Evolutionary conservation across 2,329 filamentous ascomycete species (phyloP).

Genomic region (Alternaria burnsii): DNA sequence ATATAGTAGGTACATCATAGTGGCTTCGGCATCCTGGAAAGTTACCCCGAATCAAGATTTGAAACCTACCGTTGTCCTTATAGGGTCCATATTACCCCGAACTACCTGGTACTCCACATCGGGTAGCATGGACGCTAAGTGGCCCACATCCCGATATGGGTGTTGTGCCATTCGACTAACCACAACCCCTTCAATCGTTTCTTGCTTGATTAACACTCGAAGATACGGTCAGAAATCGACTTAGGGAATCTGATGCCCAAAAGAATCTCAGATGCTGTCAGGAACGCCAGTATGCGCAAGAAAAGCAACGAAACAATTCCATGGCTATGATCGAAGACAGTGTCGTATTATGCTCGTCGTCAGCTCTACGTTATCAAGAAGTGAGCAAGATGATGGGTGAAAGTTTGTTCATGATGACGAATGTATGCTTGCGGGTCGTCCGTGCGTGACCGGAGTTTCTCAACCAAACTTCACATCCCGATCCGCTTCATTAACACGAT

Average conservation of each 20-base stretch:
- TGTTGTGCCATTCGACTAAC: not conserved
- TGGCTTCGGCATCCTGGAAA: not conserved
- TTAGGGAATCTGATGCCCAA: too few relatives aligned
- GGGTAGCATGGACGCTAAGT: not conserved
- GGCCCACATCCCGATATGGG: not conserved
- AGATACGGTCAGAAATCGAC: too few relatives aligned
- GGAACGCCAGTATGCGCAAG: too few relatives aligned
- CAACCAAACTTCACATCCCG: not conserved
- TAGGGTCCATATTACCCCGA: not conserved
- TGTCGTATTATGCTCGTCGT: too few relatives aligned
- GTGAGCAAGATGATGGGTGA: not conserved
- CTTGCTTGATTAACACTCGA: too few relatives aligned
- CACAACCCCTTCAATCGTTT: not conserved
- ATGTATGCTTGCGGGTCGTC: not conserved
- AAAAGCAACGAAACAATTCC: too few relatives aligned
- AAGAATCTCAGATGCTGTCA: too few relatives aligned
- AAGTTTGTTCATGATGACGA: not conserved
- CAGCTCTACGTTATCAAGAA: too few relatives aligned
- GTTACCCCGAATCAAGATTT: not conserved
- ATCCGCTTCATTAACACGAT: too few relatives aligned
- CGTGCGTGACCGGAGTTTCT: not conserved
- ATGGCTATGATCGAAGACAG: too few relatives aligned
- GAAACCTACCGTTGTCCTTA: not conserved
- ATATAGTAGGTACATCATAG: not conserved
- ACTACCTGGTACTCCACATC: not conserved